These are phyloP conservation scores for Skeletonema costatum DNA, from an alignment of 108 stramenopile species.

Conservation along the genomic window DNA sequence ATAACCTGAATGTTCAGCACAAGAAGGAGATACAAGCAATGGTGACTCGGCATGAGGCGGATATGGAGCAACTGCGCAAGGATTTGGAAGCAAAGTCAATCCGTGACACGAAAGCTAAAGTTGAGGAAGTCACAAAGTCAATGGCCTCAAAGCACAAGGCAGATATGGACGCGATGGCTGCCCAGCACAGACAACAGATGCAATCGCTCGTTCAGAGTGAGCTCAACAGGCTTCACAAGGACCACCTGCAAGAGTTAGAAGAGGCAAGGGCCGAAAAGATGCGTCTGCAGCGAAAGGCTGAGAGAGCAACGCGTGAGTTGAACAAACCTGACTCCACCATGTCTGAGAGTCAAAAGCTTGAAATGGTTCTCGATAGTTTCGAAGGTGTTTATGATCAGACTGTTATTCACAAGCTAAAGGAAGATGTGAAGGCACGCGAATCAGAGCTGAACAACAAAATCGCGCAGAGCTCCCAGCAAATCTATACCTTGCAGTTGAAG, in stretches of 20 bases:
- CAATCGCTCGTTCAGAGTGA: slow-evolving; percentile 16
- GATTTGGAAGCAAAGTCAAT: background rate
- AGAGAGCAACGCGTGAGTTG: slow-evolving; percentile 15
- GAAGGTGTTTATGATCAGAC: slow-evolving; percentile 31
- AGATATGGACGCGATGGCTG: slow-evolving; percentile 16
- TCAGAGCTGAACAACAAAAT: slow-evolving; percentile 30
- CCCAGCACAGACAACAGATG: slow-evolving; percentile 26
- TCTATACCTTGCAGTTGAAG: slow-evolving; percentile 26
- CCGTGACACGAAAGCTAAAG: background rate
- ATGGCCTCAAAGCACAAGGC: slow-evolving; percentile 21
- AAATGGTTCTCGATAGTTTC: slow-evolving; percentile 27
- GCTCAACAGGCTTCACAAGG: slow-evolving; percentile 25
- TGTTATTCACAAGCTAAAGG: slow-evolving; percentile 19
- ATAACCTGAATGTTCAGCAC: slow-evolving; percentile 19
- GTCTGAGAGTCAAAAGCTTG: slow-evolving; percentile 28
- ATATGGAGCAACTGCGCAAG: slow-evolving; percentile 11
- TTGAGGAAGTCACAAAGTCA: slow-evolving; percentile 2
- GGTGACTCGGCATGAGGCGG: slow-evolving; percentile 16
- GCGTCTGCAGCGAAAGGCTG: slow-evolving; percentile 24
- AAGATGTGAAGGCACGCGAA: slow-evolving; percentile 26
- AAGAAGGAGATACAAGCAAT: slow-evolving; percentile 8
- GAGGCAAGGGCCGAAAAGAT: slow-evolving; percentile 18
- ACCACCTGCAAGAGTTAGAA: slow-evolving; percentile 38
- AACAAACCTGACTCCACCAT: slow-evolving; percentile 10
- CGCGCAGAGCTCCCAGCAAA: slow-evolving; percentile 15